phyloP scores from a whole-genome alignment of 2,329 filamentous ascomycete genomes.

The Coniella vitis region DNA sequence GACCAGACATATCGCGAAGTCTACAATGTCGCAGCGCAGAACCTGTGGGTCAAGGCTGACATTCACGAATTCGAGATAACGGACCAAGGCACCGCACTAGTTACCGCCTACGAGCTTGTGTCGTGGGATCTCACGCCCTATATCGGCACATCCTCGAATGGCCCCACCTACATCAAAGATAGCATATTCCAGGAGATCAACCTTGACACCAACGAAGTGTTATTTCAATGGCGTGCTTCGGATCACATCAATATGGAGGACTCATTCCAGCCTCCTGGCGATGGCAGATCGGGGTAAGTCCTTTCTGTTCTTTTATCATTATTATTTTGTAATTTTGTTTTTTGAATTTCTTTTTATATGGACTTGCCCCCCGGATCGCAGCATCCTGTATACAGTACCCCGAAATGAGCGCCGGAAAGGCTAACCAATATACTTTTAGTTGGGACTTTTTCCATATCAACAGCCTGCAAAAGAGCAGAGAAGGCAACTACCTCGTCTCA shows the following conservation, averaged over 20 bases:
- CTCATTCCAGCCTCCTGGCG: constrained; percentile 7
- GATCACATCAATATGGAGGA: constrained; percentile 23
- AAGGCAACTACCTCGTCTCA: constrained; percentile 31
- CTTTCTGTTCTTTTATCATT: too few relatives aligned
- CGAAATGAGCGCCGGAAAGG: too few relatives aligned
- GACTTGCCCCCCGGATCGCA: too few relatives aligned
- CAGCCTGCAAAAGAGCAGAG: constrained; percentile 27
- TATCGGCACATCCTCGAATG: constrained; percentile 16
- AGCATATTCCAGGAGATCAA: constrained; percentile 33
- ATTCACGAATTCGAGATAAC: constrained; percentile 39
- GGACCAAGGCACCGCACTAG: constrained; percentile 30
- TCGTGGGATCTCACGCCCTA: constrained; percentile 19
- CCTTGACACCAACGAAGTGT: constrained; percentile 27
- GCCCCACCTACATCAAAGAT: constrained; percentile 24
- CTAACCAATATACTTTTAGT: constrained; percentile 16
- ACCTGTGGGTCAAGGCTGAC: constrained; percentile 20
- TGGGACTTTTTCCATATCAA: constrained; percentile 34
- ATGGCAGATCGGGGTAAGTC: not conserved
- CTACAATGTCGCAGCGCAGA: constrained; percentile 2
- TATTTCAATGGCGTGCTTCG: constrained; percentile 31
- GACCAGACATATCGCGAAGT: constrained; percentile 29
- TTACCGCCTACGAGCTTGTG: constrained; percentile 31
- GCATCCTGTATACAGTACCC: too few relatives aligned
- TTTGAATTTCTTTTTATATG: not conserved
- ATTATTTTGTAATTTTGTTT: not conserved